Evolutionary conservation across 768 basidiomycete genomes (phyloP), one percentile per base, ranked within the genome.

Genomic region (Brasilioporus rufonigricans): DNA sequence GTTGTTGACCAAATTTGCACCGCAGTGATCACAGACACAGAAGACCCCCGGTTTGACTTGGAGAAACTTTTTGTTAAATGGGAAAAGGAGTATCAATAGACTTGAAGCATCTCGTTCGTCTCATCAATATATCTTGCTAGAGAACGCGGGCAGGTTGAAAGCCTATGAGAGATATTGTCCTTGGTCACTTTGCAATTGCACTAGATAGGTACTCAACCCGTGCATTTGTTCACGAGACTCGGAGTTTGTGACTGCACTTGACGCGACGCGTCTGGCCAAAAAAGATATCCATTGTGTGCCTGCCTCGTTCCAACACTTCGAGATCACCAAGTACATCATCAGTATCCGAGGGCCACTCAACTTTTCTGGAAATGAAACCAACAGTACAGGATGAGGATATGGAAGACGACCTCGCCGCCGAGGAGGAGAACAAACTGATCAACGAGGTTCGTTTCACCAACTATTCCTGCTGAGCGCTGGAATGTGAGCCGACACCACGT

Each of bases 21-120:
- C 46, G 10, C 73, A 95, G 94, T 96, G 61, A 78, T 97, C 61
- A 89, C 93, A 60, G 85, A 99, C 79, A 91, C 94, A 39, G 96
- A 98, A 64, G 87, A 98, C 74, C 93, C 96, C 50, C 85, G 83
- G 60, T 99, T 98, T 74, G 94, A 98, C 79, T 79, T 98, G 70
- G 96, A 98, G 80, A 93, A 93, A 74, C 75, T 97, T 56, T 66
- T 91, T 69, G 78, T 80, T 41, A 83, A 85, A 68, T 86, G 84
- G 80, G 90, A 91, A 73, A 83, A 79, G 68, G 83, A 83, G 63
- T 81, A 76, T 66, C 75, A 76, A 79, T 86, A 76, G 77, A 70
- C 39, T 56, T 60, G 69, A n/a, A n/a, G 55, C 65, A 18, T 41
- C 35, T 52, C 48, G 18, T 54, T 51, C 44, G 31, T 59, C 50